Conservation (phyloP, 495 filamentous ascomycete species). For the Aspergillus bridgeri region DNA sequence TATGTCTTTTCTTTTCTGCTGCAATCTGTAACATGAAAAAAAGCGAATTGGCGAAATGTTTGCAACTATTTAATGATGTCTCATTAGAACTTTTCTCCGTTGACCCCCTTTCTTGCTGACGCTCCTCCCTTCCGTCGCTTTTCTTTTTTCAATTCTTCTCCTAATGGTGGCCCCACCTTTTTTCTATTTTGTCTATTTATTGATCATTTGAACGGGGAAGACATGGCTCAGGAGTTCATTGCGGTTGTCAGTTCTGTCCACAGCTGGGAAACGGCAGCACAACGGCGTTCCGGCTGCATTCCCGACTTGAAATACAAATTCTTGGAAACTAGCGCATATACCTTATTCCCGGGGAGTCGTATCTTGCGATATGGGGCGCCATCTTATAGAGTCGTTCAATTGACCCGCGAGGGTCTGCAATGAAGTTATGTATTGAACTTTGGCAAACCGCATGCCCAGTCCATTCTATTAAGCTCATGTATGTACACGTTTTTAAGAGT, state of each 20-base stretch:
- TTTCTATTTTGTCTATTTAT: slow-evolving; percentile 1
- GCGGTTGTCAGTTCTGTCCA: slow-evolving; percentile 8
- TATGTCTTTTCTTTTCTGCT: slow-evolving; percentile 13
- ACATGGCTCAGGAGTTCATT: slow-evolving; percentile 22
- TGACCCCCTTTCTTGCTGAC: slow-evolving; percentile 3
- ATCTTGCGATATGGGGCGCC: not conserved
- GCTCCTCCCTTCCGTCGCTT: too few relatives aligned
- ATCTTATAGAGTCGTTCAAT: not conserved
- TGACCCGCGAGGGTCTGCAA: not conserved
- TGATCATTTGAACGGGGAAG: slow-evolving; percentile 3
- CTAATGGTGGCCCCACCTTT: not conserved
- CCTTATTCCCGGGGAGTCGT: not conserved
- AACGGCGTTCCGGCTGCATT: slow-evolving; percentile 22
- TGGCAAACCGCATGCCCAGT: not conserved
- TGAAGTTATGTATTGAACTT: not conserved
- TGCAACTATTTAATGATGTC: slow-evolving; percentile 10
- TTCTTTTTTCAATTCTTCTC: slow-evolving; percentile 1
- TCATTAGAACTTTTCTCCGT: slow-evolving; percentile 15
- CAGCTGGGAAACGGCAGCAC: slow-evolving; percentile 15
- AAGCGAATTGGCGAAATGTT: slow-evolving; percentile 15
- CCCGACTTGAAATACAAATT: not conserved
- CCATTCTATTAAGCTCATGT: slow-evolving; percentile 1
- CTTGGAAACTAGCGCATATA: not conserved
- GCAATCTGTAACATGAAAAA: slow-evolving; percentile 25
- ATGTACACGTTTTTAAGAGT: not conserved